Percentiles rank a stretch among this genome's conserved stretches.
These are phyloP conservation scores for Lentinula edodes DNA, from an alignment of 768 basidiomycete species.

Conservation along the genomic window DNA sequence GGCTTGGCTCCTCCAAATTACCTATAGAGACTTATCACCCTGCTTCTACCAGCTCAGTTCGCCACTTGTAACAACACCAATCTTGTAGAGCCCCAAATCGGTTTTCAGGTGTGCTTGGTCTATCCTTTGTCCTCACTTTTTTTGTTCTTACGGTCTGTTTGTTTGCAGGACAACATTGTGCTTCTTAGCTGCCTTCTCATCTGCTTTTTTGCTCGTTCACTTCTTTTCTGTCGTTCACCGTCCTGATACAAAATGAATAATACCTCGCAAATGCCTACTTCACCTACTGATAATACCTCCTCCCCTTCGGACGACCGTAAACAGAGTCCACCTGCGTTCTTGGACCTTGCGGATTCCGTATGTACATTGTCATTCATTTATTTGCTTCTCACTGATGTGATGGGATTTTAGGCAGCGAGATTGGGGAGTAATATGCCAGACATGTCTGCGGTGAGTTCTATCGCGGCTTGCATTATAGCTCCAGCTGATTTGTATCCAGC, in stretches of 20 bases:
- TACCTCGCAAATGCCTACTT: conserved; percentile 64
- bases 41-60: conserved; percentile 34
- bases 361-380: conserved; percentile 25
- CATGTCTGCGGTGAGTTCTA: conserved; percentile 67
- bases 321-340: conserved; percentile 86
- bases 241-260: conserved; percentile 65
- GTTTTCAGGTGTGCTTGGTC: conserved; percentile 35
- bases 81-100: conserved; percentile 72
- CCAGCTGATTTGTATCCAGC: conserved; percentile 35
- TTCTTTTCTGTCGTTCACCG: conserved; percentile 53
- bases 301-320: conserved; percentile 61
- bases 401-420: conserved; percentile 61
- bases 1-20: conserved; percentile 14
- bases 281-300: conserved; percentile 66
- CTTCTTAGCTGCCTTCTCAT: conserved; percentile 55
- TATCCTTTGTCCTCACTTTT: conserved; percentile 15
- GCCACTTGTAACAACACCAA: conserved; percentile 72
- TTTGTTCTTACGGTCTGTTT: conserved; percentile 16
- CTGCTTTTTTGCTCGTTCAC: conserved; percentile 40
- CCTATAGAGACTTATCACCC: conserved; percentile 13
- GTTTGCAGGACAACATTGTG: conserved; percentile 56
- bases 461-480: neutral
- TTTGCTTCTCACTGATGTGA: conserved; percentile 11
- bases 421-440: conserved; percentile 85
- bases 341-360: conserved; percentile 92